Evolutionary conservation across 192 early-diverging fungal species (phyloP).

Genomic region (Lobosporangium transversale): DNA sequence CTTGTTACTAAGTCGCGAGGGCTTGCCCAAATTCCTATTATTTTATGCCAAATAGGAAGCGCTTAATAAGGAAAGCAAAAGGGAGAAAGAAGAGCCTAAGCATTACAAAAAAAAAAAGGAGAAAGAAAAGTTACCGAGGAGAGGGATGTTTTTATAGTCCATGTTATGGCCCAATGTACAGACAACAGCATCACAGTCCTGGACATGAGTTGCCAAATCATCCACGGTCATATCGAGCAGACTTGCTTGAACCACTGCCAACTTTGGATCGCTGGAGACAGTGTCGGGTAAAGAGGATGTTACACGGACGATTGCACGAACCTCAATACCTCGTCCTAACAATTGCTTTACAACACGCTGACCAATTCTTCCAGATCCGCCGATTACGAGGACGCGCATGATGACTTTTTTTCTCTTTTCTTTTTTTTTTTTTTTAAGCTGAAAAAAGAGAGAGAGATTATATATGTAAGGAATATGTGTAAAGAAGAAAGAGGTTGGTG

Average conservation of each 20-base stretch:
- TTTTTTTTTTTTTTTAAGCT: too few relatives aligned
- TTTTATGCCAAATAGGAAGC: not conserved
- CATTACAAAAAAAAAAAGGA: too few relatives aligned
- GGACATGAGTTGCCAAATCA: constrained; percentile 14
- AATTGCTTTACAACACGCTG: constrained; percentile 15
- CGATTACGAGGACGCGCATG: constrained; percentile 23
- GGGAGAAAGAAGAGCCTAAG: not conserved
- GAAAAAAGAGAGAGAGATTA: too few relatives aligned
- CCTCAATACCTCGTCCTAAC: constrained; percentile 10
- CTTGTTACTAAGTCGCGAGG: constrained; percentile 9
- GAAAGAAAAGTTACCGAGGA: too few relatives aligned
- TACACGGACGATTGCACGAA: constrained; percentile 11
- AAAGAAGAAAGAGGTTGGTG: too few relatives aligned
- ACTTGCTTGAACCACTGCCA: constrained; percentile 13
- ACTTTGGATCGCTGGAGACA: not conserved
- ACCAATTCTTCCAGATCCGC: constrained; percentile 17
- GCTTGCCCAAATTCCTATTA: constrained; percentile 16
- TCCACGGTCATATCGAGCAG: constrained; percentile 6
- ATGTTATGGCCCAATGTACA: constrained; percentile 20
- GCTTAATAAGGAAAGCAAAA: not conserved
- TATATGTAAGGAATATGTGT: too few relatives aligned
- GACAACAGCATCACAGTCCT: constrained; percentile 17
- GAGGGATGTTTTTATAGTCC: constrained; percentile 22
- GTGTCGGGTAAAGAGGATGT: not conserved
- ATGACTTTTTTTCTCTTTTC: too few relatives aligned